These are phyloP conservation scores for Brettanomyces bruxellensis DNA, from an alignment of 805 yeast genomes.

Conservation along the genomic window DNA sequence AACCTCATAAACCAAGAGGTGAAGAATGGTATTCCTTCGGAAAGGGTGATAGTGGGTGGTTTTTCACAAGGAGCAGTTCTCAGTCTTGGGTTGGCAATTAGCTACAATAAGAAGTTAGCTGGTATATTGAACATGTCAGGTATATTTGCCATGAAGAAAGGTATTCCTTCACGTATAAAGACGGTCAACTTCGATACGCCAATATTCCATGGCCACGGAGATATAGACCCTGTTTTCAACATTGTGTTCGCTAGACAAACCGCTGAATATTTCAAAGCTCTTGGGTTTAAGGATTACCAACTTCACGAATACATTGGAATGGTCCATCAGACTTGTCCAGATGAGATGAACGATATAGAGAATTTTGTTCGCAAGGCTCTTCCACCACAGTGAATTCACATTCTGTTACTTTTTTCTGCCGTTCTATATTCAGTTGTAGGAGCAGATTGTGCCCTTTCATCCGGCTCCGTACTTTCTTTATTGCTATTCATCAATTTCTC, in stretches of 20 bases:
- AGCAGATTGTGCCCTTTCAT: background rate
- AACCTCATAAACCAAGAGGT: conserved; percentile 43
- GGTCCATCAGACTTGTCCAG: conserved; percentile 58
- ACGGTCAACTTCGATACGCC: conserved; percentile 58
- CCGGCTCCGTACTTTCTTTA: background rate
- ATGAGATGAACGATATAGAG: conserved; percentile 52
- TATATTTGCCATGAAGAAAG: conserved; percentile 38
- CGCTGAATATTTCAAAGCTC: conserved; percentile 32
- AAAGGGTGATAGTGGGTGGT: conserved; percentile 83
- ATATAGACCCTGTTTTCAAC: conserved; percentile 57
- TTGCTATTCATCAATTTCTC: conserved; percentile 12
- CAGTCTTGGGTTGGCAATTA: conserved; percentile 50
- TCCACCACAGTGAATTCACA: conserved; percentile 3
- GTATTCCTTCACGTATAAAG: conserved; percentile 15
- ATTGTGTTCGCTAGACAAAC: conserved; percentile 31
- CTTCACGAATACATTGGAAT: conserved; percentile 54
- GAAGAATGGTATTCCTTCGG: conserved; percentile 44
- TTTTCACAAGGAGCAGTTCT: conserved; percentile 92
- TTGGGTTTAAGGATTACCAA: conserved; percentile 36
- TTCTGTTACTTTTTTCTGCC: background rate
- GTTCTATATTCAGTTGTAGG: no score
- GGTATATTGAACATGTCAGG: conserved; percentile 79
- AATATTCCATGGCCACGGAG: conserved; percentile 85
- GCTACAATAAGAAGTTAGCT: conserved; percentile 55
- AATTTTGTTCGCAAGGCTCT: conserved; percentile 33